A percentile compares a stretch with the other conserved stretches of the same genome.
Conservation (phyloP, 179 eudicot species). For the Camellia oleifera region DNA sequence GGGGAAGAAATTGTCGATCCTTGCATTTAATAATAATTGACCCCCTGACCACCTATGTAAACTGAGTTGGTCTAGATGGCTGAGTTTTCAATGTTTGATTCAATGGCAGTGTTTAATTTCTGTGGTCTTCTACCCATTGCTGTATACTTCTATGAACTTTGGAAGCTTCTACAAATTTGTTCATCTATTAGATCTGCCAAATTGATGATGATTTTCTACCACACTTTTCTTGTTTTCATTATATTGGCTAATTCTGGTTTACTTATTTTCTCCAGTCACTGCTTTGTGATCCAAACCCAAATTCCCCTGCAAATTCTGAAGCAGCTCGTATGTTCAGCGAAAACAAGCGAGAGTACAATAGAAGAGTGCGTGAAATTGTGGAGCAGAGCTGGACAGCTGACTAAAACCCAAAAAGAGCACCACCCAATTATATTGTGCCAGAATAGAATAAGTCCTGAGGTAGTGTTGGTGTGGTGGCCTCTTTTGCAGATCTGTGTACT, state of each 20-base stretch:
- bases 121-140: neutral
- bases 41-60: too few relatives aligned
- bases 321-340: conserved; percentile 31
- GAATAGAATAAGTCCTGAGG: neutral
- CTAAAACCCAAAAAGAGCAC: conserved; percentile 10
- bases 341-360: conserved; percentile 25
- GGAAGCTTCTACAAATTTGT: neutral
- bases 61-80: neutral
- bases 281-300: conserved; percentile 30
- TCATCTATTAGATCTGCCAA: neutral
- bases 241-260: too few relatives aligned
- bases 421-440: neutral
- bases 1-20: too few relatives aligned
- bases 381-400: conserved; percentile 34
- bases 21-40: too few relatives aligned
- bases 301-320: conserved; percentile 27
- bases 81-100: neutral
- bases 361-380: conserved; percentile 27
- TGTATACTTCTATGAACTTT: neutral
- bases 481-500: conserved; percentile 3
- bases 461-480: conserved; percentile 7
- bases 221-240: too few relatives aligned
- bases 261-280: conserved; percentile 20
- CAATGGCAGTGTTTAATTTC: neutral
- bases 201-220: too few relatives aligned